Base-by-base conservation (phyloP, 495 filamentous ascomycete species). In the Cercophora samala region DNA sequence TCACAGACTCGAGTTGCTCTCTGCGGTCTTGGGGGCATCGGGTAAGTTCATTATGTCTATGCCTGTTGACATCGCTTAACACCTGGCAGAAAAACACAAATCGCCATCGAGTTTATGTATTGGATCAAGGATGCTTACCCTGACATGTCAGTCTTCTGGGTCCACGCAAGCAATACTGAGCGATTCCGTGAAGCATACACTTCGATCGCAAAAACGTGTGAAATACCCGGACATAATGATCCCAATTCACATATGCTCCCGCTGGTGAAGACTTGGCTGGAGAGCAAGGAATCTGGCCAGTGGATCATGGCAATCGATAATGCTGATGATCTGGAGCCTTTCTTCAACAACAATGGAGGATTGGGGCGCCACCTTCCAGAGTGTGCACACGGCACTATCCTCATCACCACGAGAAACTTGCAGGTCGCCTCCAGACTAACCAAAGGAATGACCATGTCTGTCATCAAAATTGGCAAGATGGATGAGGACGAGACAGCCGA, bases 301-400 rank as follows among this genome's bases (percentile, higher is more conserved):
- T 87, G 83, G 84, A 59, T 85, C 23, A 68, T 86, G 64, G 71
- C 84, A 19, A 71, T 87, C 52, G 82, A 87, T 67, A 85, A 84
- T 63, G 82, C 79, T 17, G 82, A 86, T 69, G 77, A 84, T 68
- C 64, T 72, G 6, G 70, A 77, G 19, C 25, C 79, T 19, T 78
- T 81, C 71, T 74, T 51, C 23, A 51, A 54, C 56, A 54, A 55
- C 13, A 23, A 8, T 13, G 19, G 64, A 19, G 58, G 19, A 9
- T 62, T 51, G 2, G 64, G 22, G 54, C 64, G 53, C 26, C 53
- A 52, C 61, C 65, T 84, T 18, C 80, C 77, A 37, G 68, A 73
- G 67, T 74, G 67, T 65, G 11, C 60, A 0, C 73, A 77, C 62
- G 78, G 80, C 1, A 64, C 70, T 3, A 72, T 81, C n/a, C 62